Evolutionary conservation across 148 eudicot species (phyloP).

Genomic region (Arctostaphylos glauca): DNA sequence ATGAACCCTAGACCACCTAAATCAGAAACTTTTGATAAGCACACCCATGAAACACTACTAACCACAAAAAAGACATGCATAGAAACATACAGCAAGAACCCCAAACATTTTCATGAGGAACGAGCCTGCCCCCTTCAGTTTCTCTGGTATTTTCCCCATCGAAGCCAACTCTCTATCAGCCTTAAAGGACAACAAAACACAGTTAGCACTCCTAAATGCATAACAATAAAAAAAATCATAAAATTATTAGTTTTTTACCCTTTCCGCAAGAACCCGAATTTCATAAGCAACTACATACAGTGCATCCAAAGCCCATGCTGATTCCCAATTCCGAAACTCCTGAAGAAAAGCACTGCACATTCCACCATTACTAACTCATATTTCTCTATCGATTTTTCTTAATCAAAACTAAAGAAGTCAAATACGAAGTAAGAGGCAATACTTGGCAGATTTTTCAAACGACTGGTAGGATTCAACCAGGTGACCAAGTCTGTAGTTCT

Average conservation of each 20-base stretch:
- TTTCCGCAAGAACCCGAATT: slow-evolving; percentile 92
- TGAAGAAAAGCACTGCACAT: slow-evolving; percentile 76
- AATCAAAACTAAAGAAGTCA: background rate
- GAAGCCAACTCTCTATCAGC: slow-evolving; percentile 95
- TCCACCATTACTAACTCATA: slow-evolving; percentile 26
- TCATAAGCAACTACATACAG: slow-evolving; percentile 78
- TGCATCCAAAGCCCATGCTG: slow-evolving; percentile 94
- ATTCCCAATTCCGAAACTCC: slow-evolving; percentile 97
- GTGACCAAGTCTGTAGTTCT: slow-evolving; percentile 65
- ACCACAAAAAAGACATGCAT: background rate
- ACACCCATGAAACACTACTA: background rate
- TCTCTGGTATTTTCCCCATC: slow-evolving; percentile 83
- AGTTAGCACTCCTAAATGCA: background rate
- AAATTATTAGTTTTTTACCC: slow-evolving; percentile 38
- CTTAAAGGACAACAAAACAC: slow-evolving; percentile 36
- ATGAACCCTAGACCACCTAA: background rate
- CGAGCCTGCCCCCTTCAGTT: slow-evolving; percentile 95
- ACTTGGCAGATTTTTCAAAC: slow-evolving; percentile 89
- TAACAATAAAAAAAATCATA: background rate
- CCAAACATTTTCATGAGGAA: slow-evolving; percentile 98
- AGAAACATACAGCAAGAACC: slow-evolving; percentile 77
- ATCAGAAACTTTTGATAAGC: background rate
- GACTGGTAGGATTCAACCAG: slow-evolving; percentile 74
- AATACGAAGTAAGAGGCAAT: slow-evolving; percentile 13
- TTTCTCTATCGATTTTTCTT: background rate